phyloP scores from a whole-genome alignment of 108 stramenopile genomes.

The Epithemia pelagica region DNA sequence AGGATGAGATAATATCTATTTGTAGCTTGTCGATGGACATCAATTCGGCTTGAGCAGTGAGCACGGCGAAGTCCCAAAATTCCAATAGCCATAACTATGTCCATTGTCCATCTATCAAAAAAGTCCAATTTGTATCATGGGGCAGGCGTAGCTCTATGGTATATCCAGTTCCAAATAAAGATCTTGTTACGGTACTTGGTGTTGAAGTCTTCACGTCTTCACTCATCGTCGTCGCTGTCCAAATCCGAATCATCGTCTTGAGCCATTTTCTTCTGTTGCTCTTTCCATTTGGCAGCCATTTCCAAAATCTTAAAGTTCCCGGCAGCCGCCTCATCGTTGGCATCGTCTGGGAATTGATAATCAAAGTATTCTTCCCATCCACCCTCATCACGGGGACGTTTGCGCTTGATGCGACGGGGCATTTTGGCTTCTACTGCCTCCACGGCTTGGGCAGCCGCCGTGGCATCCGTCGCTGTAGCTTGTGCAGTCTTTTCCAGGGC shows the following conservation, averaged over 20 bases:
- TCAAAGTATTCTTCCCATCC: constrained; percentile 99
- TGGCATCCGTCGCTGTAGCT: constrained; percentile 2
- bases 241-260: constrained; percentile 19
- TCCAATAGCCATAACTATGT: too few species aligned
- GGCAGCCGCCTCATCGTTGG: constrained; percentile 46
- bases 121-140: too few species aligned
- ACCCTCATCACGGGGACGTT: constrained; percentile 86
- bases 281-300: constrained; percentile 96
- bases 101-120: too few species aligned
- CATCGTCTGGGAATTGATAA: constrained; percentile 96
- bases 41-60: too few species aligned
- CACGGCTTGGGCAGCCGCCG: constrained; percentile 56
- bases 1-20: too few species aligned
- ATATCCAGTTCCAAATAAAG: too few species aligned
- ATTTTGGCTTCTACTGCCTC: constrained; percentile 74
- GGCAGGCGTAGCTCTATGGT: too few species aligned
- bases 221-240: constrained; percentile 9
- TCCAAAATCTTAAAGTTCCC: constrained; percentile 91
- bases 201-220: too few species aligned
- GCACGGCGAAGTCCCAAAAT: too few species aligned
- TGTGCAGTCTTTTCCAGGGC: constrained; percentile 67
- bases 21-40: too few species aligned
- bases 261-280: constrained; percentile 46
- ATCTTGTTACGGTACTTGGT: too few species aligned
- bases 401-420: constrained; percentile 90